A percentile compares a stretch with the other conserved stretches of the same genome.
These are phyloP conservation scores for Anthracocystis panici-leucophaei DNA, from an alignment of 1,284 basidiomycete species.

Conservation along the genomic window DNA sequence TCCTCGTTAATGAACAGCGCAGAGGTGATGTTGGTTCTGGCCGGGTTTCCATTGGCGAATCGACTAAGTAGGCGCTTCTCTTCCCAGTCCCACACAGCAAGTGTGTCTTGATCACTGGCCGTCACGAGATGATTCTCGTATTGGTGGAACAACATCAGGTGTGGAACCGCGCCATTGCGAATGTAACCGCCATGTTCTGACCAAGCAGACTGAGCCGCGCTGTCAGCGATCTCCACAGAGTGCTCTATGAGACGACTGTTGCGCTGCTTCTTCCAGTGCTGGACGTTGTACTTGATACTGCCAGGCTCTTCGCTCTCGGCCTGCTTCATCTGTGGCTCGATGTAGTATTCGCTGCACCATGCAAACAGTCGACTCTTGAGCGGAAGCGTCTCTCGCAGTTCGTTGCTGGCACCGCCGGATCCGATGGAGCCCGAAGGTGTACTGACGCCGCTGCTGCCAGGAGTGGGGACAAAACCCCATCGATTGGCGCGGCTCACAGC, in stretches of 20 bases:
- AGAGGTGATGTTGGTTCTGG: constrained; percentile 85
- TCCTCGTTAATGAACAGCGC: constrained; percentile 97
- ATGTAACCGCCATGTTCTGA: constrained; percentile 82
- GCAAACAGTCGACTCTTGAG: constrained; percentile 93
- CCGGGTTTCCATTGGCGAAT: constrained; percentile 90
- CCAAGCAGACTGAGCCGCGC: constrained; percentile 81
- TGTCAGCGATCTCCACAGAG: constrained; percentile 76
- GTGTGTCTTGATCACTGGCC: constrained; percentile 85
- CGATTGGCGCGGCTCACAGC: constrained; percentile 45
- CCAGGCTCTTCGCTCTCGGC: constrained; percentile 95
- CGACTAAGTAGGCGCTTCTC: constrained; percentile 80
- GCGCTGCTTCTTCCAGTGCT: constrained; percentile 91
- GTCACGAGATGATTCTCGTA: constrained; percentile 90
- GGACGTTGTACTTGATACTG: constrained; percentile 91
- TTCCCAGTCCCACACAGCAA: constrained; percentile 97
- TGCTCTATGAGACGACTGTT: constrained; percentile 86
- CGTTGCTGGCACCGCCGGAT: constrained; percentile 19
- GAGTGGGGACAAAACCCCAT: constrained; percentile 40
- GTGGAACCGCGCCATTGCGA: constrained; percentile 72
- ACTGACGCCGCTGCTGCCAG: constrained; percentile 34
- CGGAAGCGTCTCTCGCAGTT: constrained; percentile 75
- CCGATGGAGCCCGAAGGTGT: constrained; percentile 41
- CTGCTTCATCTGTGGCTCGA: constrained; percentile 81
- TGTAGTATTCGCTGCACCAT: constrained; percentile 97
- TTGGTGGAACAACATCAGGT: constrained; percentile 84